Base-by-base conservation (phyloP, 345 rosid genomes). In the Salix purpurea region DNA sequence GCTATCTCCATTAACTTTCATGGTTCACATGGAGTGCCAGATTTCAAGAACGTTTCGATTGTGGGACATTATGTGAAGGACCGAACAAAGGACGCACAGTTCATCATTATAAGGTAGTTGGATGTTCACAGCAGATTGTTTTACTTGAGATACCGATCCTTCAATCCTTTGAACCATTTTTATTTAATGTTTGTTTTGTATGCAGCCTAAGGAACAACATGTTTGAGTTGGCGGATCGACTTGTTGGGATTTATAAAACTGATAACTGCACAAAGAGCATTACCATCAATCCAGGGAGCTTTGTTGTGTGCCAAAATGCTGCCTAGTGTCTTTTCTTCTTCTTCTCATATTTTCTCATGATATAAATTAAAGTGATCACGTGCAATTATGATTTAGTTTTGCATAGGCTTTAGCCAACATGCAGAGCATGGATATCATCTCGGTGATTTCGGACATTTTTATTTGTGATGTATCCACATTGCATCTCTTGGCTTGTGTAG, bases 61-160 rank as follows among this genome's bases (percentile, higher is more conserved):
- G 98, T 96, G 72, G 99, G 99, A 39, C 99, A 96, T 74, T 96
- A 96, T 28, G 99, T 96, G 69, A 96, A 96, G 84, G 99, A 96
- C 81, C 85, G 99, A 24, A 96, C 99, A 28, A 93, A 91, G 81
- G 93, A 96, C 74, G 98, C 98, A 48, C 99, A 96, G 76, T 96
- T 96, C 81, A 89, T 96, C 70, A 96, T 96, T 65, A 96, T 96
- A 80, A 96, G 99, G 99, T 91, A 74, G 69, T 37, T 70, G n/a
- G n/a, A 23, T 69, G 54, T 24, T 14, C 42, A 34, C 60, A 42
- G 2, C 1, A 11, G 36, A 72, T 39, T 32, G 14, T 23, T 50
- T 23, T 50, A 3, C 23, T 23, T 13, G n/a, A n/a, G 67, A 36
- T 28, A 15, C 18, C 18, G 48, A 42, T 39, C 7, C 16, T 66